Percentiles rank a stretch among this genome's conserved stretches.
These are phyloP conservation scores for Pontederia crassipes DNA, from an alignment of 176 grass and related monocot genomes.

Conservation along the genomic window DNA sequence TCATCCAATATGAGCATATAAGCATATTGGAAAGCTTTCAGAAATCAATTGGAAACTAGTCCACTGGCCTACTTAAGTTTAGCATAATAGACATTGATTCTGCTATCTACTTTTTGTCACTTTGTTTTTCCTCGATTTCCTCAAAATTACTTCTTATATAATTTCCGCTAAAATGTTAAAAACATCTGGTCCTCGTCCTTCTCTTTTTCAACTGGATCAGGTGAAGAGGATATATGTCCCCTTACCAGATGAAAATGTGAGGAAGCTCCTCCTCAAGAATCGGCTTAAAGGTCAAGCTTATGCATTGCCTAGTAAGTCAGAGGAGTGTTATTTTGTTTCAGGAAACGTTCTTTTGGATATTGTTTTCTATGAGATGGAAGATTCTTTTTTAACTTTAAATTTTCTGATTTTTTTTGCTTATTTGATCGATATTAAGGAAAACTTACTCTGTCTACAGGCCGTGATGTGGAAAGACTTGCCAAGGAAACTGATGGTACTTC, in stretches of 20 bases:
- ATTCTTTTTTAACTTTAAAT: no score
- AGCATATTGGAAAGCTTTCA: no score
- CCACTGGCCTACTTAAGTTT: no score
- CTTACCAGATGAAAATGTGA: slow-evolving; percentile 61
- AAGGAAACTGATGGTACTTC: slow-evolving; percentile 64
- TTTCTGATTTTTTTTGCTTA: no score
- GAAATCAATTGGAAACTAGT: no score
- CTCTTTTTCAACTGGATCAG: slow-evolving; percentile 25
- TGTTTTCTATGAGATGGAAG: neutral
- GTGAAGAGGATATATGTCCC: slow-evolving; percentile 98
- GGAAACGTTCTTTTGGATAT: neutral
- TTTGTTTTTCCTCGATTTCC: no score
- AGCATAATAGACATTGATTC: no score
- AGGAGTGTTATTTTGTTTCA: neutral
- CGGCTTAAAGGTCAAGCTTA: slow-evolving; percentile 86
- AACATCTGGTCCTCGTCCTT: neutral
- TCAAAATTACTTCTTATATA: no score
- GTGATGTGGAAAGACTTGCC: slow-evolving; percentile 74
- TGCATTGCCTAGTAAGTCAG: slow-evolving; percentile 69
- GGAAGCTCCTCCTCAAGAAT: slow-evolving; percentile 77
- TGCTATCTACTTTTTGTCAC: no score
- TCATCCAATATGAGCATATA: no score
- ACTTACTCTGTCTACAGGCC: slow-evolving; percentile 28
- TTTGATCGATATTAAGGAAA: no score
- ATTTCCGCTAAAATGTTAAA: no score